Percentiles rank a stretch among this genome's conserved stretches.
Conservation (phyloP, 2,329 filamentous ascomycete genomes). For the Fusarium nygamai region DNA sequence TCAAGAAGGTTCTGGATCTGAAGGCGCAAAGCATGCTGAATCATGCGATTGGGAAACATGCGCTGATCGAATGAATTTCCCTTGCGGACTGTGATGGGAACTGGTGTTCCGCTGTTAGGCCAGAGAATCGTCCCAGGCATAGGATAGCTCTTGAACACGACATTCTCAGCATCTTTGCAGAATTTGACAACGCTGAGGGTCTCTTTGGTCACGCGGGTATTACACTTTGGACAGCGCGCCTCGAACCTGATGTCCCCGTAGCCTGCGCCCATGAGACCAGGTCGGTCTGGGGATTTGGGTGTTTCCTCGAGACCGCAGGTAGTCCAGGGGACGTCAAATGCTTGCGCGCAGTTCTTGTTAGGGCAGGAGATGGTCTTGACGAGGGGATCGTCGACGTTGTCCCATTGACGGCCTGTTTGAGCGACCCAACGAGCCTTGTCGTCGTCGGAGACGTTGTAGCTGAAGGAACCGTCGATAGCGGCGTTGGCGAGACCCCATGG, state of each 20-base stretch:
- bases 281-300: constrained; percentile 17
- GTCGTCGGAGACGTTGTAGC: constrained; percentile 57
- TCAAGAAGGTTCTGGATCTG: constrained; percentile 54
- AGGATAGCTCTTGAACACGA: constrained; percentile 55
- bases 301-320: constrained; percentile 45
- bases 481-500: constrained; percentile 69
- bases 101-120: constrained; percentile 60
- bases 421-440: constrained; percentile 56
- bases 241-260: constrained; percentile 69
- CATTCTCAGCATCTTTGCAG: constrained; percentile 61
- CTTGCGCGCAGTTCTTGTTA: constrained; percentile 43
- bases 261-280: constrained; percentile 60
- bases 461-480: constrained; percentile 65
- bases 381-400: constrained; percentile 60
- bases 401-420: constrained; percentile 61
- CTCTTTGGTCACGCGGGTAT: constrained; percentile 62
- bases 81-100: neutral
- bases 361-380: constrained; percentile 59
- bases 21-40: constrained; percentile 57
- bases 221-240: constrained; percentile 62
- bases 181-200: constrained; percentile 68
- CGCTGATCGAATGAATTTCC: constrained; percentile 39
- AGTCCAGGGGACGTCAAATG: constrained; percentile 64
- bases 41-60: constrained; percentile 67
- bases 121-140: constrained; percentile 76